A percentile compares a stretch with the other conserved stretches of the same genome.
phyloP scores from a whole-genome alignment of 352 stramenopile genomes.

The Globisporangium lucens region DNA sequence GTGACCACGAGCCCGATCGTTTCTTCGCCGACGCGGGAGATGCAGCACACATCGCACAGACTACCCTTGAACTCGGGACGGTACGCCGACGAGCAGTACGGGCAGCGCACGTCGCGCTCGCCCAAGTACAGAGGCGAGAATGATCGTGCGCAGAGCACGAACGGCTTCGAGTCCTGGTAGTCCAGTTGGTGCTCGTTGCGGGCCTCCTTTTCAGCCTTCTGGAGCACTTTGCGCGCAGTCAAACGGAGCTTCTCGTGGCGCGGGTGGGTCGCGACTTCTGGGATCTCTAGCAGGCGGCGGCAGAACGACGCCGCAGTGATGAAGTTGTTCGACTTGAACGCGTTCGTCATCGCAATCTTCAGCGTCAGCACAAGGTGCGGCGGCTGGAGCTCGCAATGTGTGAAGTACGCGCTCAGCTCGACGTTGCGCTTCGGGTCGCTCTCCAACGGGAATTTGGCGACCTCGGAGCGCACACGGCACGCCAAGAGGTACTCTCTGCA shows the following conservation, averaged over 20 bases:
- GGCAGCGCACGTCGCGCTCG: constrained; percentile 88
- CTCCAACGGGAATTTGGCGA: constrained; percentile 67
- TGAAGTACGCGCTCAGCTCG: constrained; percentile 99
- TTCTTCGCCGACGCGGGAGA: constrained; percentile 93
- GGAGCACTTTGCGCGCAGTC: constrained; percentile 96
- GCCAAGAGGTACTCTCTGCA: constrained; percentile 98
- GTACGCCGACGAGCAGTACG: constrained; percentile 95
- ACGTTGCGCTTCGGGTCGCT: constrained; percentile 89
- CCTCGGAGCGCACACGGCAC: constrained; percentile 93
- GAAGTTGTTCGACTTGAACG: constrained; percentile 99
- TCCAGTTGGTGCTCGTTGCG: constrained; percentile 97
- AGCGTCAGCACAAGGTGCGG: constrained; percentile 97
- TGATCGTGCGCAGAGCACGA: constrained; percentile 92
- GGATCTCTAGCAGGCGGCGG: constrained; percentile 97
- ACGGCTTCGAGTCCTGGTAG: constrained; percentile 97
- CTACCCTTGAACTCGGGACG: constrained; percentile 80
- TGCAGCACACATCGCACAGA: constrained; percentile 91
- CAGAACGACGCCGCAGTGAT: constrained; percentile 98
- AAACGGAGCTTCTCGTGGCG: constrained; percentile 93
- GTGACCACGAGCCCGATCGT: constrained; percentile 94
- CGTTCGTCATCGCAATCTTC: constrained; percentile 98
- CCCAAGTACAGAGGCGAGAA: constrained; percentile 96
- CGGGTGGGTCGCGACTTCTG: constrained; percentile 89
- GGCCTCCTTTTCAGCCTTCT: constrained; percentile 98
- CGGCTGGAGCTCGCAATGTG: constrained; percentile 98